Conservation (phyloP, 108 stramenopile species). For the Cyclotella choctawhatcheeana region DNA sequence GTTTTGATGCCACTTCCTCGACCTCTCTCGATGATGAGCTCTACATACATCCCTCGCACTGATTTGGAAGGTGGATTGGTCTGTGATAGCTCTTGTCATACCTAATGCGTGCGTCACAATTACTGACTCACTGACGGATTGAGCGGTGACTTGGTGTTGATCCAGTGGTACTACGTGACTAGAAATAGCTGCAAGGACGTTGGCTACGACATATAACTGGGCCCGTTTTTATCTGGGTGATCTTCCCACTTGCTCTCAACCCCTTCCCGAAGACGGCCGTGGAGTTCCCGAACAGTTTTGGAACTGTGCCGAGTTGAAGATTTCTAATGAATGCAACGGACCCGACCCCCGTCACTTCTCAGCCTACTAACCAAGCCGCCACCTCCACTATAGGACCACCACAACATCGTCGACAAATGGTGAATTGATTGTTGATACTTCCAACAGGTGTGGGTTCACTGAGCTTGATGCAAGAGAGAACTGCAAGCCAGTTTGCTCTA, state of each 20-base stretch:
- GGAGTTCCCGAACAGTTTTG: no score
- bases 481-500: no score
- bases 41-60: slow-evolving; percentile 56
- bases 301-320: slow-evolving; percentile 50
- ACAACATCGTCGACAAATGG: no score
- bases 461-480: no score
- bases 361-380: no score
- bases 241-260: slow-evolving; percentile 24
- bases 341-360: no score
- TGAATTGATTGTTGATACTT: no score
- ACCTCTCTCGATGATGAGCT: slow-evolving; percentile 58
- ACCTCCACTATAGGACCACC: no score
- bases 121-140: slow-evolving; percentile 23
- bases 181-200: slow-evolving; percentile 58
- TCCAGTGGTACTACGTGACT: slow-evolving; percentile 81
- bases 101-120: slow-evolving; percentile 28
- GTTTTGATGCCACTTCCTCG: slow-evolving; percentile 55
- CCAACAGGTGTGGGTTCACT: no score
- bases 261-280: slow-evolving; percentile 38
- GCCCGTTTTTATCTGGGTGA: slow-evolving; percentile 21
- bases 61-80: slow-evolving; percentile 34
- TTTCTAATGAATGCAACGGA: slow-evolving; percentile 19
- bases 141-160: no score
- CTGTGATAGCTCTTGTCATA: background rate
- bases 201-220: slow-evolving; percentile 48